Evolutionary conservation across 345 rosid species (phyloP).

Genomic region (Citrus reticulata): DNA sequence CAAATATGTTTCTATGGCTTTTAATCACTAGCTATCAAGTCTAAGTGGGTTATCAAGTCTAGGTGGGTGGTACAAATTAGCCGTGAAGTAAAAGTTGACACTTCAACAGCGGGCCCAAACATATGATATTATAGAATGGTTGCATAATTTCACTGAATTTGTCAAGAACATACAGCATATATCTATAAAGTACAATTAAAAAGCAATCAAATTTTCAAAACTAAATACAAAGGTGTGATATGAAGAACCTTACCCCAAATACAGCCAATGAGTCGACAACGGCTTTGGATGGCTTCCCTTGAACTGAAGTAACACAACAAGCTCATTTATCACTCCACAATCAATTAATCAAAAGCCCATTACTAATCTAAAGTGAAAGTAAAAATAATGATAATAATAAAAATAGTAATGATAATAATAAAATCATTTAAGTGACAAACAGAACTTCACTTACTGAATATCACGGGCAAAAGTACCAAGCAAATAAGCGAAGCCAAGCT

Average conservation of each 20-base stretch:
- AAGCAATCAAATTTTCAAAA: no score
- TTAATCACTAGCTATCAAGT: no score
- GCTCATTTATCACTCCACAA: not conserved
- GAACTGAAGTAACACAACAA: conserved; percentile 49
- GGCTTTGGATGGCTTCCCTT: conserved; percentile 89
- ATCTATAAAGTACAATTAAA: no score
- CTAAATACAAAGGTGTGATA: not conserved
- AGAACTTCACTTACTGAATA: conserved; percentile 57
- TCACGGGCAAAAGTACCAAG: conserved; percentile 72
- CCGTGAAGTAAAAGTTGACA: no score
- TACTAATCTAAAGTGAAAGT: not conserved
- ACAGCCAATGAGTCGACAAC: conserved; percentile 89
- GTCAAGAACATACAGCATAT: no score
- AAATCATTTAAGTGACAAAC: not conserved
- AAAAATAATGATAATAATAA: not conserved
- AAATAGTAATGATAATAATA: no score
- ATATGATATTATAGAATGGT: no score
- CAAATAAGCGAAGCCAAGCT: conserved; percentile 97
- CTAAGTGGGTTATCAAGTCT: no score
- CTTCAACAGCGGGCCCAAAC: no score
- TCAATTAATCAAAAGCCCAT: not conserved
- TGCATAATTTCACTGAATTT: no score
- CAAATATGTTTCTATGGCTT: no score
- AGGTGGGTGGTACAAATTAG: no score
- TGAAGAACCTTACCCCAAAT: conserved; percentile 74